Percentiles rank a stretch among this genome's conserved stretches.
Evolutionary conservation across 257 asterid genomes (phyloP).

Genomic region (Przewalskia tangutica): DNA sequence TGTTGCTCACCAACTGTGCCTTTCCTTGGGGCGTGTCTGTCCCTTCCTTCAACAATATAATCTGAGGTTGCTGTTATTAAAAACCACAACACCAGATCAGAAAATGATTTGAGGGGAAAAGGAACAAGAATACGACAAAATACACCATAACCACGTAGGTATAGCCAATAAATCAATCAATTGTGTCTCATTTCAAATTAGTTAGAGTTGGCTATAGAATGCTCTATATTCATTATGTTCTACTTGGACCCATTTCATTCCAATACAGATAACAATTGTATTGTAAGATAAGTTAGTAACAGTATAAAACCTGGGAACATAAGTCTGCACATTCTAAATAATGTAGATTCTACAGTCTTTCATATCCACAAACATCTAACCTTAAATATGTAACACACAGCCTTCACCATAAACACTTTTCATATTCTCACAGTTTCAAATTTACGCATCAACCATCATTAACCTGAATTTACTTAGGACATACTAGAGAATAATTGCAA

Average conservation of each 20-base stretch:
- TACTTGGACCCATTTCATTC: background rate
- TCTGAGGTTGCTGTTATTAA: conserved; percentile 89
- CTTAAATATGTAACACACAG: background rate
- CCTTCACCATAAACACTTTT: background rate
- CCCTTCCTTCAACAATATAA: conserved; percentile 94
- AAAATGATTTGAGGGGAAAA: background rate
- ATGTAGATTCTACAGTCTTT: background rate
- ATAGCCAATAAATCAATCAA: background rate
- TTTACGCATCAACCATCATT: background rate
- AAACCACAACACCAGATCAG: background rate
- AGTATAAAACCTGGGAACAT: background rate
- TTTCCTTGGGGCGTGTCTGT: conserved; percentile 98
- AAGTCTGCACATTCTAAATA: background rate
- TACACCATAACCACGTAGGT: background rate
- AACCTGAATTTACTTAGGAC: background rate
- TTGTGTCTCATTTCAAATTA: background rate
- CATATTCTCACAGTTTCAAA: background rate
- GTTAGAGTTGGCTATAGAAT: background rate
- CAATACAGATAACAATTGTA: background rate
- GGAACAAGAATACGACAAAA: background rate
- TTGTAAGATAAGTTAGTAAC: background rate
- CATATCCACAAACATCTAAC: background rate
- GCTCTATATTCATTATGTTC: background rate
- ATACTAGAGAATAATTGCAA: background rate
- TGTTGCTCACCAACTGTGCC: conserved; percentile 87